Evolutionary conservation across 2,329 filamentous ascomycete species (phyloP).

Genomic region (Diaporthe helianthi): DNA sequence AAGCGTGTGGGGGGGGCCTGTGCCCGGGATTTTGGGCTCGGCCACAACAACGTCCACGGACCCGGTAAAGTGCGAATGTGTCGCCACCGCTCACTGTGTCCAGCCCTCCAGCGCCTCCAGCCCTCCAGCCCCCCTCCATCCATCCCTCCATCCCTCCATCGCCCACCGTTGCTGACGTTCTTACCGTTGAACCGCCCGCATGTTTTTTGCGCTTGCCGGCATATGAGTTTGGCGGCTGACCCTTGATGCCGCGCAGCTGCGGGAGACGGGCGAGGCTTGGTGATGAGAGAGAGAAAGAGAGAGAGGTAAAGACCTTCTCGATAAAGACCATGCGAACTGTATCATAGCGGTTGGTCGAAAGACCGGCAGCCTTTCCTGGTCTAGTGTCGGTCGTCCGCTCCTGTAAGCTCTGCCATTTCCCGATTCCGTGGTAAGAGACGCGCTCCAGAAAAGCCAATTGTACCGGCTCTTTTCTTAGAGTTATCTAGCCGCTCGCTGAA

Average conservation of each 20-base stretch:
- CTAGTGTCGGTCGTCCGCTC: conserved; percentile 26
- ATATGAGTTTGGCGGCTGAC: conserved; percentile 4
- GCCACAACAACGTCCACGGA: conserved; percentile 31
- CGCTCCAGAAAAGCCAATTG: conserved; percentile 23
- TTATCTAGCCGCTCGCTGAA: conserved; percentile 23
- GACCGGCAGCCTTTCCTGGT: conserved; percentile 15
- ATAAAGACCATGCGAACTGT: not conserved
- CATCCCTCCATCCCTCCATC: not conserved
- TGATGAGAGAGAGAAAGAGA: too few relatives aligned
- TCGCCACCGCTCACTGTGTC: conserved; percentile 20
- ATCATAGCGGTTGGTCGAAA: conserved; percentile 10
- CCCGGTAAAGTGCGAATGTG: conserved; percentile 24
- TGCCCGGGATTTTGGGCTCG: conserved; percentile 30
- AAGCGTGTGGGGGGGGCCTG: conserved; percentile 26
- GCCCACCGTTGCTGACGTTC: conserved; percentile 10
- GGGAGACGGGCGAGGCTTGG: not conserved
- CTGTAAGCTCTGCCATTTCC: conserved; percentile 28
- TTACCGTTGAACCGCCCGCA: conserved; percentile 13
- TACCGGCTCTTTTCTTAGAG: conserved; percentile 19
- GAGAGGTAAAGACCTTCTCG: too few relatives aligned
- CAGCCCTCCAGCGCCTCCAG: conserved; percentile 9
- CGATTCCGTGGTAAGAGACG: conserved; percentile 30
- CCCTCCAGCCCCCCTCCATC: conserved; percentile 4
- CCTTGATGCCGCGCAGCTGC: conserved; percentile 16
- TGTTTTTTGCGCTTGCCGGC: not conserved